Base-by-base conservation (phyloP, 2,329 filamentous ascomycete genomes). In the Gremmenia infestans region DNA sequence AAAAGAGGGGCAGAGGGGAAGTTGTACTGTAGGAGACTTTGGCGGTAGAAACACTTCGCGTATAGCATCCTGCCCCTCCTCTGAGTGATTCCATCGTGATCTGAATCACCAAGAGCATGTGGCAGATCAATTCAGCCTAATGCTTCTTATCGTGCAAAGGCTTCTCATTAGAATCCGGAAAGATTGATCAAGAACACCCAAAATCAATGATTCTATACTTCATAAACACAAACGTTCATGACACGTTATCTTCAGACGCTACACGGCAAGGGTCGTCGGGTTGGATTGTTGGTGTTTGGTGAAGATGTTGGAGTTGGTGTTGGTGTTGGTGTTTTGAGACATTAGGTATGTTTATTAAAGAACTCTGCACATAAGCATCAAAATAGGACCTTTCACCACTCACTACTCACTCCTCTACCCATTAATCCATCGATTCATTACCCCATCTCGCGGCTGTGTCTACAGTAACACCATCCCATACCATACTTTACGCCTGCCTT, bases 121-220 rank as follows among this genome's bases (percentile, higher is more conserved):
- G 40, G 52, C 37, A 54, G 37, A 48, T 49, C 25, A 32, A 37
- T 49, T 54, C 36, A 54, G 52, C 45, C 52, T 39, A n/a, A 50
- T 36, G 15, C 6, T 22, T 25, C 25, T 25, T 28, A 28, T 28
- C 25, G 25, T 28, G 25, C 25, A 28, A 28, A 28, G 25, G 7
- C 25, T 28, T 8, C 7, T 28, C 7, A 25, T 25, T 5, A 25
- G 25, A 28, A 5, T 6, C 25, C 25, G 6, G 25, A 28, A 28
- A 28, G 1, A 28, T 28, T 28, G 7, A 8, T 8, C 25, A 28
- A 28, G 7, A 8, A 8, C 2, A 28, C 25, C 7, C 25, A 28
- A 28, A 28, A n/a, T 15, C 14, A 39, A 15, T 8, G 14, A 39
- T 14, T 7, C 37, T 3, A 39, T 39, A 14, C n/a, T 39, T 39